phyloP scores from a whole-genome alignment of 1,139 yeast genomes.

The Blastobotrys apis region DNA sequence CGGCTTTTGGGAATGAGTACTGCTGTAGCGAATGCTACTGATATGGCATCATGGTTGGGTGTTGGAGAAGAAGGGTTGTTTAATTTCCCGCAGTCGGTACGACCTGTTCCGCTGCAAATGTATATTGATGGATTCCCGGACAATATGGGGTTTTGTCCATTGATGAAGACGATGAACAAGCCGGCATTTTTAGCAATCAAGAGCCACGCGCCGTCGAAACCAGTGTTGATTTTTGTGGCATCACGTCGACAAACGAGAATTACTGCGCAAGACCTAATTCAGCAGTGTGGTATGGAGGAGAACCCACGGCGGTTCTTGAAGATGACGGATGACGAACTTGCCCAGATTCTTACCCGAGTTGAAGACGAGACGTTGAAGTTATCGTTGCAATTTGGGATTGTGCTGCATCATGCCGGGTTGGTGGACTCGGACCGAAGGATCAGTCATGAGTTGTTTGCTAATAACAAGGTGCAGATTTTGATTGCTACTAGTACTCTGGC shows the following conservation, averaged over 20 bases:
- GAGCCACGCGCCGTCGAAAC: conserved; percentile 89
- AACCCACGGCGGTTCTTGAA: conserved; percentile 83
- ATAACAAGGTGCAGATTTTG: conserved; percentile 80
- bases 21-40: conserved; percentile 96
- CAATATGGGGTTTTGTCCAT: conserved; percentile 86
- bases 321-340: conserved; percentile 73
- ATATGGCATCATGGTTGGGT: conserved; percentile 97
- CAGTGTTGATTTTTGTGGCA: conserved; percentile 92
- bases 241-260: conserved; percentile 95
- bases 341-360: conserved; percentile 56
- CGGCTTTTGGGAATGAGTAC: conserved; percentile 92
- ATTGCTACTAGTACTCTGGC: conserved; percentile 95
- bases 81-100: conserved; percentile 91
- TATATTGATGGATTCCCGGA: conserved; percentile 97
- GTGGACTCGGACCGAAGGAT: conserved; percentile 86
- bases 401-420: conserved; percentile 95
- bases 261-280: conserved; percentile 89
- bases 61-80: conserved; percentile 76
- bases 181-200: conserved; percentile 97
- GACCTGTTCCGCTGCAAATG: conserved; percentile 98
- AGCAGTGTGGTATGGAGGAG: conserved; percentile 90
- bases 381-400: conserved; percentile 92
- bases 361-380: conserved; percentile 85
- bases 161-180: conserved; percentile 97
- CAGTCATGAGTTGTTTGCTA: conserved; percentile 80